A percentile compares a stretch with the other conserved stretches of the same genome.
phyloP scores from a whole-genome alignment of 805 yeast species.

The Scheffersomyces amazonensis region DNA sequence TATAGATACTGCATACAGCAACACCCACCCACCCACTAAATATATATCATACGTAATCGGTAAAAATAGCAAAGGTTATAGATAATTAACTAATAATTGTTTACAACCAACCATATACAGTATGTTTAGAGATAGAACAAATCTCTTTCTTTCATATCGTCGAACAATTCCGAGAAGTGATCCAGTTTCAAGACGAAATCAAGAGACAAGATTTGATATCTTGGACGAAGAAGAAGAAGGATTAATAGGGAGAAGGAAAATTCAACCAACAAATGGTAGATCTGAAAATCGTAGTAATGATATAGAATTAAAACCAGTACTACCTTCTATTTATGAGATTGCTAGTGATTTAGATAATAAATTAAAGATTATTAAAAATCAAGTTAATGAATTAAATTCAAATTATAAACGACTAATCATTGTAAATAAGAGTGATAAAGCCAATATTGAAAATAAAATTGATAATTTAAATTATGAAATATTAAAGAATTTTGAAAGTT shows the following conservation, averaged over 20 bases:
- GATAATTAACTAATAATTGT: too few species aligned
- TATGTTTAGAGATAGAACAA: conserved; percentile 96
- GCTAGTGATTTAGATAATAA: conserved; percentile 68
- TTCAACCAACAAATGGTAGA: conserved; percentile 18
- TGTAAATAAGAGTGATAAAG: conserved; percentile 77
- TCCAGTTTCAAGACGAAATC: conserved; percentile 7
- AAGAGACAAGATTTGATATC: conserved; percentile 29
- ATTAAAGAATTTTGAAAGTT: conserved; percentile 72
- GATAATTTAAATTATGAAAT: conserved; percentile 74
- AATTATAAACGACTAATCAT: conserved; percentile 79
- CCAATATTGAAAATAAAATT: conserved; percentile 70
- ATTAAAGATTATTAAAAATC: conserved; percentile 48
- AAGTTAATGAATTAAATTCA: conserved; percentile 59
- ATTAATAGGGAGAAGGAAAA: conserved; percentile 40
- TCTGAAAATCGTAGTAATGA: conserved; percentile 14
- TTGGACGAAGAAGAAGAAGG: conserved; percentile 59
- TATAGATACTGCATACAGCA: too few species aligned
- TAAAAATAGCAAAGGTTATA: too few species aligned
- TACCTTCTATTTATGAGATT: conserved; percentile 77
- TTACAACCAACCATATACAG: too few species aligned
- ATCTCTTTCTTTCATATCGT: conserved; percentile 81
- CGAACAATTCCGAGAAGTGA: conserved; percentile 75
- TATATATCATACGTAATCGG: too few species aligned
- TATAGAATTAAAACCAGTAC: conserved; percentile 63
- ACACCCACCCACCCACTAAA: too few species aligned